Conservation (phyloP, 2,329 filamentous ascomycete genomes). For the Decorospora gaudefroyi region DNA sequence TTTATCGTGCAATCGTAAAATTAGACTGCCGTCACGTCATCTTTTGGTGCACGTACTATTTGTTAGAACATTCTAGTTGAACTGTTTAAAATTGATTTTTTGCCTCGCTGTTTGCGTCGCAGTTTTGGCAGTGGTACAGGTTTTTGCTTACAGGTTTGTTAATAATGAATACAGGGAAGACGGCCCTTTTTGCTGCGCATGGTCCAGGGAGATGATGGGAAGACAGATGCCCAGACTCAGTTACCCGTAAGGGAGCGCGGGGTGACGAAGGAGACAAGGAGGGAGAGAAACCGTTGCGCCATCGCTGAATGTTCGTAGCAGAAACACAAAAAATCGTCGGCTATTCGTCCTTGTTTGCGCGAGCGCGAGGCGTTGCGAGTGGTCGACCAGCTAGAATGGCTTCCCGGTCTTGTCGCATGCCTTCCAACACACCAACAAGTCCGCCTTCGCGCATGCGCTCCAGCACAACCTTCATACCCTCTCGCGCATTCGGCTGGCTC, state of each 20-base stretch:
- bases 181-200: neutral
- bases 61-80: too few species aligned
- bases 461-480: slow-evolving; percentile 81
- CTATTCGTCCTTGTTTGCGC: slow-evolving; percentile 32
- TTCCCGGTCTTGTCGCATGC: slow-evolving; percentile 67
- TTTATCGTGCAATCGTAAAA: too few species aligned
- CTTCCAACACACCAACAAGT: slow-evolving; percentile 70
- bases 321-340: slow-evolving; percentile 14
- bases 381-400: slow-evolving; percentile 37
- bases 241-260: slow-evolving; percentile 12
- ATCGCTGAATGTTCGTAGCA: slow-evolving; percentile 36
- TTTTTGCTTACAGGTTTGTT: too few species aligned
- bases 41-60: too few species aligned
- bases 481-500: slow-evolving; percentile 77
- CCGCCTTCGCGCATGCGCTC: slow-evolving; percentile 70
- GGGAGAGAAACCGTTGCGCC: slow-evolving; percentile 36
- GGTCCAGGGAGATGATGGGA: slow-evolving; percentile 21
- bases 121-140: too few species aligned
- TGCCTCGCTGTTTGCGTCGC: too few species aligned
- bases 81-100: too few species aligned
- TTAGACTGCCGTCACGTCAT: too few species aligned
- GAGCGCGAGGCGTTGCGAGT: slow-evolving; percentile 17
- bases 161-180: too few species aligned
- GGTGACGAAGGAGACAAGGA: slow-evolving; percentile 6
- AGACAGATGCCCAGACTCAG: slow-evolving; percentile 22